Percentiles rank a stretch among this genome's conserved stretches.
These are phyloP conservation scores for Phalaenopsis hybrid DNA, from an alignment of 116 monocot species.

Conservation along the genomic window DNA sequence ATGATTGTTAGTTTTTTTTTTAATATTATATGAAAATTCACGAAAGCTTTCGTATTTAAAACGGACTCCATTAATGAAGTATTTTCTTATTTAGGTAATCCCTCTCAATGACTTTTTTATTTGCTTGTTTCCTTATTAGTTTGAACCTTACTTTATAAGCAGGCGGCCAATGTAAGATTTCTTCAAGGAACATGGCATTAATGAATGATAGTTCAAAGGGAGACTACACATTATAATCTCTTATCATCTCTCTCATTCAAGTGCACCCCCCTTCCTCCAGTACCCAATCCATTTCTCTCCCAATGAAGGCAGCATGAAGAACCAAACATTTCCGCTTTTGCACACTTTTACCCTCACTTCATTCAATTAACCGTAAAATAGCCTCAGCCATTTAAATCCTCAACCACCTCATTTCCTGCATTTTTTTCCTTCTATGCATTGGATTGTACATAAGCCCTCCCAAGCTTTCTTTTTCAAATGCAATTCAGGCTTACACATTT, in stretches of 20 bases:
- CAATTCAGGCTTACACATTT: neutral
- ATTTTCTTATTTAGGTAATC: neutral
- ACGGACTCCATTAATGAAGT: neutral
- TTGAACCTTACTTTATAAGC: neutral
- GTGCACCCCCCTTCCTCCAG: neutral
- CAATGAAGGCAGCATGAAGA: neutral
- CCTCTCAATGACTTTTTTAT: neutral
- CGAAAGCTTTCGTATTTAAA: neutral
- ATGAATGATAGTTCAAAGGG: neutral
- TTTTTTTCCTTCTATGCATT: neutral
- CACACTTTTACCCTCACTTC: neutral
- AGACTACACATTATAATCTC: neutral
- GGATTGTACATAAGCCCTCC: neutral
- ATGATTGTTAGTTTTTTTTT: neutral
- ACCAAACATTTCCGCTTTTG: neutral
- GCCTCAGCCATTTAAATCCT: neutral
- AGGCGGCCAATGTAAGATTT: neutral
- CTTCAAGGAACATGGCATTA: neutral
- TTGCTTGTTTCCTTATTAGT: neutral
- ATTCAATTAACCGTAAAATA: neutral
- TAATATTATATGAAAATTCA: neutral
- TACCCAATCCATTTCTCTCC: neutral
- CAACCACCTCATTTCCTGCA: neutral
- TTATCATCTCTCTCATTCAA: neutral
- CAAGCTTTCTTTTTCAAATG: neutral